Conservation (phyloP, 805 yeast species). For the Blastobotrys mokoenaii region DNA sequence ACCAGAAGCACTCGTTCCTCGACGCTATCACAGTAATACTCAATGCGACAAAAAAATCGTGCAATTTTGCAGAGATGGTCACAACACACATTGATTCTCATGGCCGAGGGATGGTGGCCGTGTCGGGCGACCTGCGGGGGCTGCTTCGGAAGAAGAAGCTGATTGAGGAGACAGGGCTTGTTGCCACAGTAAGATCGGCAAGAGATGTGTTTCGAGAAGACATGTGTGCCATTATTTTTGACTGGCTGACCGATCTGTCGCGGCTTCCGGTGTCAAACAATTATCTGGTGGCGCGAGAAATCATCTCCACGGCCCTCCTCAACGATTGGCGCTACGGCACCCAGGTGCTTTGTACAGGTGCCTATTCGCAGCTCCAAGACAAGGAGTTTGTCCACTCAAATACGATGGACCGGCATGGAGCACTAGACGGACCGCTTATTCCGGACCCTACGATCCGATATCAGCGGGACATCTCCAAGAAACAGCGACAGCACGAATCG, state of each 20-base stretch:
- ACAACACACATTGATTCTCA: slow-evolving; percentile 50
- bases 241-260: slow-evolving; percentile 57
- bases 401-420: slow-evolving; percentile 5
- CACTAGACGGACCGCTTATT: slow-evolving; percentile 13
- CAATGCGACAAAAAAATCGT: slow-evolving; percentile 53
- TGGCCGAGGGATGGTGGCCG: slow-evolving; percentile 64
- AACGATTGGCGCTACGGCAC: slow-evolving; percentile 55
- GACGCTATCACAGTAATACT: slow-evolving; percentile 65
- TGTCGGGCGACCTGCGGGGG: slow-evolving; percentile 43
- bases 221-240: slow-evolving; percentile 61
- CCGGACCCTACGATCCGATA: slow-evolving; percentile 10
- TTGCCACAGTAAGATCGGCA: slow-evolving; percentile 55
- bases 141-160: slow-evolving; percentile 47
- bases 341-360: slow-evolving; percentile 8
- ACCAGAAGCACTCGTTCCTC: slow-evolving; percentile 63
- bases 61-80: slow-evolving; percentile 64
- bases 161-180: slow-evolving; percentile 55
- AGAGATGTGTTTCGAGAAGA: slow-evolving; percentile 73
- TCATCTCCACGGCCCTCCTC: slow-evolving; percentile 51
- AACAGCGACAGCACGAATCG: too few species aligned
- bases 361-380: background rate
- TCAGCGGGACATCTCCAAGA: background rate
- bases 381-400: background rate
- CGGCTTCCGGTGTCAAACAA: slow-evolving; percentile 45
- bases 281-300: slow-evolving; percentile 38